phyloP scores from a whole-genome alignment of 495 filamentous ascomycete genomes.

The Collariella sp. region DNA sequence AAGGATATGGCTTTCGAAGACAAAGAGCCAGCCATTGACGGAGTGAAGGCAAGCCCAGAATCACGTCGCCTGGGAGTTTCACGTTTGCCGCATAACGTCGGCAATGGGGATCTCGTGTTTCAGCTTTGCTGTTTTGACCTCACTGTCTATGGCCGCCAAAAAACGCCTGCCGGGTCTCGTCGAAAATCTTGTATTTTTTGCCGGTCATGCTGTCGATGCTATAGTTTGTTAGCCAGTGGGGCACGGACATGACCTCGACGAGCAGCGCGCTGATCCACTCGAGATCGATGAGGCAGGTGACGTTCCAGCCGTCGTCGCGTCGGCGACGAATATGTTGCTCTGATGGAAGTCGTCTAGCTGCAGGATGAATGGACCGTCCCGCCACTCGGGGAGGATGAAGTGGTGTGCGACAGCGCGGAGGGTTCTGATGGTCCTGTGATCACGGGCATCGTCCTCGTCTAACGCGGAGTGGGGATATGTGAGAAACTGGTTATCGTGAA shows the following conservation, averaged over 20 bases:
- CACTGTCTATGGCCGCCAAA: not conserved
- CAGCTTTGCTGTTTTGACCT: not conserved
- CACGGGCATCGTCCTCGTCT: constrained; percentile 19
- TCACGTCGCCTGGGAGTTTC: not conserved
- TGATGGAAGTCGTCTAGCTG: constrained; percentile 19
- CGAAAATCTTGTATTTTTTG: constrained; percentile 6
- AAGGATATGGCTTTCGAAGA: constrained; percentile 1
- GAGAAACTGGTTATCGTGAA: constrained; percentile 22
- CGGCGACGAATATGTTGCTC: constrained; percentile 34
- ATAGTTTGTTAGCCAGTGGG: constrained; percentile 28
- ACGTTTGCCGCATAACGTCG: not conserved
- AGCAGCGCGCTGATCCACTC: constrained; percentile 26
- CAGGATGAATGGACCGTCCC: constrained; percentile 17
- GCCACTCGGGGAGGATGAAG: constrained; percentile 16
- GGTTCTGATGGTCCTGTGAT: constrained; percentile 22
- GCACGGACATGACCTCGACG: constrained; percentile 19
- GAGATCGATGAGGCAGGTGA: constrained; percentile 22
- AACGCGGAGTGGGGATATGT: constrained; percentile 25
- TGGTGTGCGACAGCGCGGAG: constrained; percentile 22
- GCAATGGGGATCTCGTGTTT: not conserved
- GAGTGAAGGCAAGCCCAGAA: not conserved
- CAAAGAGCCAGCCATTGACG: constrained; percentile 3
- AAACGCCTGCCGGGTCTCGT: constrained; percentile 1
- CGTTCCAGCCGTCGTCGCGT: constrained; percentile 28
- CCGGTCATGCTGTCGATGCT: constrained; percentile 15